Base-by-base conservation (phyloP, 108 stramenopile species). In the Fragilariopsis cylindrus region DNA sequence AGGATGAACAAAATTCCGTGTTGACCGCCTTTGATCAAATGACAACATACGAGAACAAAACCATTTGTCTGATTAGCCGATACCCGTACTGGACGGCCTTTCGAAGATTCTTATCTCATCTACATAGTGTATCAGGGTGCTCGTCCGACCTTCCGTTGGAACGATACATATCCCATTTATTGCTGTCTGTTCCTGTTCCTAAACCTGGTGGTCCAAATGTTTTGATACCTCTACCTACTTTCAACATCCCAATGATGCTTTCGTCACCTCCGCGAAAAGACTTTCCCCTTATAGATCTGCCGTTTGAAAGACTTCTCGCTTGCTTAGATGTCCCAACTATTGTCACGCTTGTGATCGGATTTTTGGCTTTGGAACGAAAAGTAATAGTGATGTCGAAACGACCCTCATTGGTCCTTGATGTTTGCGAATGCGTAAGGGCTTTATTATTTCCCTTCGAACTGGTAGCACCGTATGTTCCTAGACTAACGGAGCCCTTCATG, bases 1-100 rank as follows among this genome's bases (percentile, higher is more conserved):
- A 72, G 7, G 71, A 76, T 4, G 67, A 76, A 16, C 75, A 86
- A 55, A 72, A 76, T 55, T 55, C 54, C 45, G 39, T 86, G 15
- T 69, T 92, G 39, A 84, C 84, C 21, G 84, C 81, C 12, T 92
- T 95, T 79, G 91, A 92, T 49, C 88, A 91, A 43, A 78, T 89
- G 75, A 85, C 86, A 60, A 90, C 94, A 8, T 95, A 91, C 58
- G 91, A 95, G 74, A 88, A 88, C 80, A 95, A 95, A 56, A 95
- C 94, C 0, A 91, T 95, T 44, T 92, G 91, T 58, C 79, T 95
- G 56, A 78, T 95, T 4, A 88, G 91, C 48, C 80, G 91, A 41
- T 90, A 84, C 75, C 91, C 94, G 7, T 95, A 85, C 60, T 95
- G 94, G 94, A 91, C 89, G 9, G 91, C 90, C n/a, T 91, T 92